Percentiles rank a stretch among this genome's conserved stretches.
phyloP scores from a whole-genome alignment of 2,329 filamentous ascomycete genomes.

The Chaetothyriales sp. region DNA sequence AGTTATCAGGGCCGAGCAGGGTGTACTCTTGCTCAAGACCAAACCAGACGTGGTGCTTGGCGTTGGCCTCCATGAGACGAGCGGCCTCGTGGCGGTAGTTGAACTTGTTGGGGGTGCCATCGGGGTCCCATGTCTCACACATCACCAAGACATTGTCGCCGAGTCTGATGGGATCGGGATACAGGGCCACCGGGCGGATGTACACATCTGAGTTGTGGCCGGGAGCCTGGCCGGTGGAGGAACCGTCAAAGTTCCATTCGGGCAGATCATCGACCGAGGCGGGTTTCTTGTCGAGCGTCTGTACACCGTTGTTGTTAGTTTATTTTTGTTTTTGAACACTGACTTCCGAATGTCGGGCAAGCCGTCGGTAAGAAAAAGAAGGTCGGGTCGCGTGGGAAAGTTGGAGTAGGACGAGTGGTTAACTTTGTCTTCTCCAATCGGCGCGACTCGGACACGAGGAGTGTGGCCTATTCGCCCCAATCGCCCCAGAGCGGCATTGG shows the following conservation, averaged over 20 bases:
- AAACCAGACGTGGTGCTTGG: conserved; percentile 82
- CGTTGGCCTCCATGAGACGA: conserved; percentile 79
- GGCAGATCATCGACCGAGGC: conserved; percentile 50
- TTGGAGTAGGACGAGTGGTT: background rate
- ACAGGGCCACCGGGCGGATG: conserved; percentile 79
- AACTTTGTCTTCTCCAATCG: background rate
- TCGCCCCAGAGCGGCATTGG: background rate
- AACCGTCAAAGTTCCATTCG: conserved; percentile 78
- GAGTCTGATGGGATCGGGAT: conserved; percentile 80
- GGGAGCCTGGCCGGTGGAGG: conserved; percentile 80
- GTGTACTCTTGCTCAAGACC: conserved; percentile 98
- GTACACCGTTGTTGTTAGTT: conserved; percentile 7
- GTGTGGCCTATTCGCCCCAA: background rate
- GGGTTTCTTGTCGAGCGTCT: conserved; percentile 52
- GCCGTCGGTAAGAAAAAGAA: background rate
- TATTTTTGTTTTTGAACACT: background rate
- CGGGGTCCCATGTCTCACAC: conserved; percentile 84
- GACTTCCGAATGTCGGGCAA: no score
- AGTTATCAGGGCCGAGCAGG: conserved; percentile 68
- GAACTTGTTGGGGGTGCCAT: conserved; percentile 94
- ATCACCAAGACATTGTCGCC: conserved; percentile 89
- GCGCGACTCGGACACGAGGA: background rate
- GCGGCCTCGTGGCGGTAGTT: conserved; percentile 90
- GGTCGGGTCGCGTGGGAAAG: background rate
- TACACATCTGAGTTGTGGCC: conserved; percentile 97